phyloP scores from a whole-genome alignment of 768 basidiomycete genomes.

The Lactifluus volemus region DNA sequence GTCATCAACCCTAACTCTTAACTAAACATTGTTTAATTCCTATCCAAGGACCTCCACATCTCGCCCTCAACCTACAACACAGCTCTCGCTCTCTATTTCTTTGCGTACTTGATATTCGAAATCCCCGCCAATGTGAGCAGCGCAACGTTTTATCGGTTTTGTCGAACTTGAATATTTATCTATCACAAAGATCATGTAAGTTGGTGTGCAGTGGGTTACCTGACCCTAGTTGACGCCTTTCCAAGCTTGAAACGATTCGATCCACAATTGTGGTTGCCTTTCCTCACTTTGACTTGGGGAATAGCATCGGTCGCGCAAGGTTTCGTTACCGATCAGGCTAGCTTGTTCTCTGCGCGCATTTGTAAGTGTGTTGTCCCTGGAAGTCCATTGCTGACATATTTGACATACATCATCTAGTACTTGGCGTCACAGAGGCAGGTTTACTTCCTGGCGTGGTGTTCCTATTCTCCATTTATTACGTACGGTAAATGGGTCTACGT shows the following conservation, averaged over 20 bases:
- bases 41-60: constrained; percentile 41
- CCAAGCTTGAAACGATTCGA: constrained; percentile 47
- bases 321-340: constrained; percentile 43
- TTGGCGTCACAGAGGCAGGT: constrained; percentile 53
- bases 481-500: constrained; percentile 26
- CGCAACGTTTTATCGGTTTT: background rate
- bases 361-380: constrained; percentile 27
- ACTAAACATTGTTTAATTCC: background rate
- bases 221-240: background rate
- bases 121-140: constrained; percentile 46
- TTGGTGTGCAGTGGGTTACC: background rate
- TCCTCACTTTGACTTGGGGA: constrained; percentile 52
- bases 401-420: constrained; percentile 28
- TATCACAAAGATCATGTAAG: constrained; percentile 35
- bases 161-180: background rate
- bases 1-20: background rate
- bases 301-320: constrained; percentile 47
- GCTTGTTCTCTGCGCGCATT: constrained; percentile 47
- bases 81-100: constrained; percentile 49
- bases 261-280: constrained; percentile 53
- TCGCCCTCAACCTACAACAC: constrained; percentile 45
- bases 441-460: constrained; percentile 34
- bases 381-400: background rate
- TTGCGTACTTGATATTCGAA: constrained; percentile 53
- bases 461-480: constrained; percentile 52